A percentile compares a stretch with the other conserved stretches of the same genome.
These are phyloP conservation scores for Diaporthe citriasiana DNA, from an alignment of 2,329 filamentous ascomycete genomes.

Conservation along the genomic window DNA sequence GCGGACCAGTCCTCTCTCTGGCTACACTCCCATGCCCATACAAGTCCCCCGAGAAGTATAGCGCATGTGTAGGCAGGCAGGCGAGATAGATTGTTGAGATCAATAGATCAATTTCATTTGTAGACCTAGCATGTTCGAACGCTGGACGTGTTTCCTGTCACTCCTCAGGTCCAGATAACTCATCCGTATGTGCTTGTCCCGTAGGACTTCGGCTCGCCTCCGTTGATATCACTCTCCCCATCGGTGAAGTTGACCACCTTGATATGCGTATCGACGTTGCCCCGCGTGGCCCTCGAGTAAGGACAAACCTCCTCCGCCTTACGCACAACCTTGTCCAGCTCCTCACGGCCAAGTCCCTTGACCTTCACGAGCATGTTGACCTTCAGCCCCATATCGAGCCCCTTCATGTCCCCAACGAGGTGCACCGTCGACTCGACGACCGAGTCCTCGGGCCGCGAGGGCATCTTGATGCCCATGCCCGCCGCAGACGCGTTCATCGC, in stretches of 20 bases:
- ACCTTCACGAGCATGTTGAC: conserved; percentile 59
- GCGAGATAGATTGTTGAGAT: neutral
- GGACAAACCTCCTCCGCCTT: conserved; percentile 49
- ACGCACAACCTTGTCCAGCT: conserved; percentile 48
- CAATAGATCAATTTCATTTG: conserved; percentile 7
- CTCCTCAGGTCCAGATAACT: neutral
- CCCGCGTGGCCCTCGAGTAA: conserved; percentile 48
- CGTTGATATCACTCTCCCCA: neutral
- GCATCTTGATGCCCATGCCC: conserved; percentile 57
- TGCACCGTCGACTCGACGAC: conserved; percentile 59
- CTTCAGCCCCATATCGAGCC: conserved; percentile 58
- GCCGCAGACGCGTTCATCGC: conserved; percentile 61
- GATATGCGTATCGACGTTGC: conserved; percentile 48
- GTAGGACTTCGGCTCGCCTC: conserved; percentile 12
- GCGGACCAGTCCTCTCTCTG: neutral
- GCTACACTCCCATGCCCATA: neutral
- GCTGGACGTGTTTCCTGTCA: neutral
- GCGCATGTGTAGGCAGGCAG: neutral
- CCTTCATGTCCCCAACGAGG: conserved; percentile 60
- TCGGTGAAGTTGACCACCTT: conserved; percentile 42
- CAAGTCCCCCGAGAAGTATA: neutral
- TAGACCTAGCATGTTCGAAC: neutral
- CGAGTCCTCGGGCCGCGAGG: conserved; percentile 52
- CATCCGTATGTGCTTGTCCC: conserved; percentile 20
- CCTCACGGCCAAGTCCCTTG: conserved; percentile 47